phyloP scores from a whole-genome alignment of 2,329 filamentous ascomycete species.

The Nakataea oryzae region DNA sequence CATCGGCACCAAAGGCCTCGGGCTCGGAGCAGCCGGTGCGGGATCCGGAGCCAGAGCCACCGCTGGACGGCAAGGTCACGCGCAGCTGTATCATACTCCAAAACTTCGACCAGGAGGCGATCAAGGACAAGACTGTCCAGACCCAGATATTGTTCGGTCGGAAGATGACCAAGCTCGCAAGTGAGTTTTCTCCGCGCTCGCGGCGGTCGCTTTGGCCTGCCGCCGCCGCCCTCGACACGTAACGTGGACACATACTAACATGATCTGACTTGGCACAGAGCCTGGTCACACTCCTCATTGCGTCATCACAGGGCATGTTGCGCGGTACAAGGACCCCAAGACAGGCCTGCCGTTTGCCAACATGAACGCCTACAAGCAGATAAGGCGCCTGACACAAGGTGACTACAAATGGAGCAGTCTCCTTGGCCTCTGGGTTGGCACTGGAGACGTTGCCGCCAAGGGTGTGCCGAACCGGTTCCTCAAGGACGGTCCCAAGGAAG shows the following conservation, averaged over 20 bases:
- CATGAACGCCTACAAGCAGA: constrained; percentile 68
- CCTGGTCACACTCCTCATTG: constrained; percentile 50
- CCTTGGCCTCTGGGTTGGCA: constrained; percentile 75
- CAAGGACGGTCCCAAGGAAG: constrained; percentile 13
- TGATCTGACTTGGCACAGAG: constrained; percentile 24
- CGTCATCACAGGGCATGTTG: constrained; percentile 71
- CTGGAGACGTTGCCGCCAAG: constrained; percentile 46
- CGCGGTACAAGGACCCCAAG: constrained; percentile 73
- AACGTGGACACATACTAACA: neutral
- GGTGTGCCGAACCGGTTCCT: constrained; percentile 75
- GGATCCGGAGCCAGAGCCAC: constrained; percentile 16
- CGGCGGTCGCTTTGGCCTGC: neutral
- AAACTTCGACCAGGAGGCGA: constrained; percentile 45
- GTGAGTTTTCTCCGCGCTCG: constrained; percentile 23
- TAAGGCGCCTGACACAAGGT: constrained; percentile 62
- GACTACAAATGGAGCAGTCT: constrained; percentile 76
- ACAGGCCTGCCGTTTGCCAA: constrained; percentile 79
- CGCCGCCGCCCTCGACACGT: neutral
- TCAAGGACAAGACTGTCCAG: constrained; percentile 46
- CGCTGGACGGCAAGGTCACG: constrained; percentile 38
- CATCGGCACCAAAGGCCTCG: neutral
- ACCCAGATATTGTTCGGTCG: constrained; percentile 48
- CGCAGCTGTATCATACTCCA: constrained; percentile 49
- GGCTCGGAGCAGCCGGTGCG: constrained; percentile 11
- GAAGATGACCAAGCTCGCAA: constrained; percentile 46